A percentile compares a stretch with the other conserved stretches of the same genome.
These are phyloP conservation scores for Beauveria rudraprayagi DNA, from an alignment of 2,329 filamentous ascomycete genomes.

Conservation along the genomic window DNA sequence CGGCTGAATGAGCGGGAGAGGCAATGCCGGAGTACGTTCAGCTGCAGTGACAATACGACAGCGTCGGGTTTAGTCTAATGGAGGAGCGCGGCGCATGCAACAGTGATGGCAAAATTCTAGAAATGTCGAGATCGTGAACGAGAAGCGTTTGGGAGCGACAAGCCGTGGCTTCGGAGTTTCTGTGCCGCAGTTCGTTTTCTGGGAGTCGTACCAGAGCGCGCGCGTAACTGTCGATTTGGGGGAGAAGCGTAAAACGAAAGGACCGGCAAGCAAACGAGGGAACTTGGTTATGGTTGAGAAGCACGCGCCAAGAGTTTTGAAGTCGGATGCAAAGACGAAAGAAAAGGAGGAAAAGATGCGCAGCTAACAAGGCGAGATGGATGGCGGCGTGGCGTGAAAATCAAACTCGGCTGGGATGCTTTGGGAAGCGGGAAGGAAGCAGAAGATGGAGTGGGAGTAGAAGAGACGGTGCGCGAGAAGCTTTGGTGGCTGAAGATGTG, in stretches of 20 bases:
- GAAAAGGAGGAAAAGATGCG: neutral
- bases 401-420: neutral
- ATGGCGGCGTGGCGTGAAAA: neutral
- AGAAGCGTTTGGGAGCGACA: neutral
- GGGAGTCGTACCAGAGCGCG: neutral
- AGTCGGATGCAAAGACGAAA: neutral
- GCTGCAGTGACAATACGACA: neutral
- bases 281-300: neutral
- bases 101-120: neutral
- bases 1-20: neutral
- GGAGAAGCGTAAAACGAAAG: constrained; percentile 1
- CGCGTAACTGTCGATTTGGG: neutral
- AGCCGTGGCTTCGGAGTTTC: neutral
- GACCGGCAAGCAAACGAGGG: neutral
- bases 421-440: neutral
- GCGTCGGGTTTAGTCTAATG: neutral
- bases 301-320: neutral
- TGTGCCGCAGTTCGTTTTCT: neutral
- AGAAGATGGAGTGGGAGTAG: neutral
- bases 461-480: neutral
- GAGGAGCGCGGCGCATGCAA: neutral
- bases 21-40: neutral
- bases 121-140: neutral
- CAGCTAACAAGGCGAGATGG: neutral
- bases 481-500: constrained; percentile 5